Evolutionary conservation across 1,284 basidiomycete genomes (phyloP).

Genomic region (Tylopilus orsonianus): DNA sequence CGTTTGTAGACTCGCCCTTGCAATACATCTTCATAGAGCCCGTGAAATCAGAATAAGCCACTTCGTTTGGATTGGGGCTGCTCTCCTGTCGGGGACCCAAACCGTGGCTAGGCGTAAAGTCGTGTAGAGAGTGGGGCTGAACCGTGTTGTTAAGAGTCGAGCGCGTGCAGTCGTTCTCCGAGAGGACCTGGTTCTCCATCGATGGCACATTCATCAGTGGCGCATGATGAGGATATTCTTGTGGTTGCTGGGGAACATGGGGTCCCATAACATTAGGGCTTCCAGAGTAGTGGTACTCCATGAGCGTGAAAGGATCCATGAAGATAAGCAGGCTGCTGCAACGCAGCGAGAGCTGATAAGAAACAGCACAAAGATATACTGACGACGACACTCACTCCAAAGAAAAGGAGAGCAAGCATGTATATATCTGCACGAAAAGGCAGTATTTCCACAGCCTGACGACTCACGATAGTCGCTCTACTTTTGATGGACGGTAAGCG

Average conservation of each 20-base stretch:
- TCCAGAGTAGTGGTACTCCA: slow-evolving; percentile 23
- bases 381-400: neutral
- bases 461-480: neutral
- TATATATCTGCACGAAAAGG: slow-evolving; percentile 19
- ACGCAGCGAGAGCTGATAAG: neutral
- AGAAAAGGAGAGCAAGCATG: neutral
- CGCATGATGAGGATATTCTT: neutral
- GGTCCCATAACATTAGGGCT: neutral
- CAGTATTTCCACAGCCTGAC: neutral
- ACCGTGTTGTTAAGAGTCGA: slow-evolving; percentile 1
- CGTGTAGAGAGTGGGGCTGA: neutral
- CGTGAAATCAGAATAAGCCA: neutral
- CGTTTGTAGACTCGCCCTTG: slow-evolving; percentile 1
- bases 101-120: neutral
- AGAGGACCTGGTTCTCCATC: neutral
- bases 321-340: neutral
- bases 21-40: neutral
- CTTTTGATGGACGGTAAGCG: neutral
- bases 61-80: neutral
- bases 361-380: neutral
- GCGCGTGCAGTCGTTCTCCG: neutral
- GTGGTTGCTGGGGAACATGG: slow-evolving; percentile 6
- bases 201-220: neutral
- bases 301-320: slow-evolving; percentile 21
- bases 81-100: neutral